Base-by-base conservation (phyloP, 2,329 filamentous ascomycete genomes). In the Exophiala oligosperma region DNA sequence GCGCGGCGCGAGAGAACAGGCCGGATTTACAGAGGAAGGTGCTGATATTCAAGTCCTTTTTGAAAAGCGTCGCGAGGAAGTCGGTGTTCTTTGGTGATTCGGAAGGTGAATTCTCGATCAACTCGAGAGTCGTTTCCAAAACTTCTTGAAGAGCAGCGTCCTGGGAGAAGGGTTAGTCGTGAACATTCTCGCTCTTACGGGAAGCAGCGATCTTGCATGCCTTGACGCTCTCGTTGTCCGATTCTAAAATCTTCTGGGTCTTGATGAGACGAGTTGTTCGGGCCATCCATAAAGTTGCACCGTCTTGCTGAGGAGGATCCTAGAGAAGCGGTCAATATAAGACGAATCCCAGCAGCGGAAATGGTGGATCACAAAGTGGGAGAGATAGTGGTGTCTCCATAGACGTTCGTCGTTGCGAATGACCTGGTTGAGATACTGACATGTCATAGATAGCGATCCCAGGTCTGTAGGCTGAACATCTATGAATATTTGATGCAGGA, bases 1-100 rank as follows among this genome's bases (percentile, higher is more conserved):
- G 77, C 21, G 80, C 81, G 2, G 82, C 81, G n/a, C 81, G 79
- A 9, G 80, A 75, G 69, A 84, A 90, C 1, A 91, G 76, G 21
- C 79, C 83, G 1, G 88, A 91, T 11, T 81, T 79, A 62, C 81
- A 83, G 32, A 92, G 74, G 67, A 91, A 86, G 26, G 81, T 78
- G 56, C 83, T 77, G 49, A 81, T 76, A 61, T 85, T 87, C 23
- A 12, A 32, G 29, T 55, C 52, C 2, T 76, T 70, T n/a, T 70
- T 63, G 66, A 81, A 81, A 8, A 72, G 66, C 2, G 67, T 56
- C 1, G 66, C 63, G 3, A 82, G 69, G 17, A 75, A 64, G 11
- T 60, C 41, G 44, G 73, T 64, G 64, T 79, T 81, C 14, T 60
- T 84, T 86, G 14, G 69, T 56, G 23, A 74, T 69, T 17, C 69